Evolutionary conservation across 805 yeast species (phyloP).

Genomic region (Teunomyces tritomae): DNA sequence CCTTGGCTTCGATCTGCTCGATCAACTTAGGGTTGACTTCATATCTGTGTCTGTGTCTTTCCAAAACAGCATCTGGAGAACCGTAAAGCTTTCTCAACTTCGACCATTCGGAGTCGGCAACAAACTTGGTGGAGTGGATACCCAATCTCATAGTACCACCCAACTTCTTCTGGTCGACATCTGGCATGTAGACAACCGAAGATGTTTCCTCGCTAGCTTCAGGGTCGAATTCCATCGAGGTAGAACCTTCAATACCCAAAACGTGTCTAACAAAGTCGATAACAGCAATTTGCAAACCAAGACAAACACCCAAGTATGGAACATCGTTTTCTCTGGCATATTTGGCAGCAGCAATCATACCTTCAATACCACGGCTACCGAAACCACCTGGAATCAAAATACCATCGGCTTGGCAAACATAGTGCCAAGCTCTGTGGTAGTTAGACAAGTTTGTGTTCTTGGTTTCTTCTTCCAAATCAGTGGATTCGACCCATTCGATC

Average conservation of each 20-base stretch:
- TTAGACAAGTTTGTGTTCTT: slow-evolving; percentile 63
- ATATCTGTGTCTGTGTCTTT: slow-evolving; percentile 98
- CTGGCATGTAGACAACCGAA: slow-evolving; percentile 96
- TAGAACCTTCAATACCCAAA: slow-evolving; percentile 63
- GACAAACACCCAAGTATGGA: slow-evolving; percentile 95
- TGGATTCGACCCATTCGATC: slow-evolving; percentile 94
- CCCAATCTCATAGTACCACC: slow-evolving; percentile 99
- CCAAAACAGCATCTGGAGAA: slow-evolving; percentile 62
- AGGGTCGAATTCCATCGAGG: slow-evolving; percentile 79
- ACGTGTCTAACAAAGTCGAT: slow-evolving; percentile 87
- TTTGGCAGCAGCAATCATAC: slow-evolving; percentile 94
- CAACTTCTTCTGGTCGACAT: slow-evolving; percentile 88
- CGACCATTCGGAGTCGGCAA: slow-evolving; percentile 61
- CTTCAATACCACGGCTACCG: slow-evolving; percentile 96
- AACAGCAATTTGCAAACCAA: slow-evolving; percentile 96
- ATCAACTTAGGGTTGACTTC: slow-evolving; percentile 90
- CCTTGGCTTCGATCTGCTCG: slow-evolving; percentile 65
- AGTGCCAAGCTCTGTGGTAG: slow-evolving; percentile 95
- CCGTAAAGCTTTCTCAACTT: slow-evolving; percentile 78
- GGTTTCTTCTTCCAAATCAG: slow-evolving; percentile 77
- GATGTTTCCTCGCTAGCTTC: slow-evolving; percentile 60
- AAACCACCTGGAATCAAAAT: slow-evolving; percentile 98
- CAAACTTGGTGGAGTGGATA: slow-evolving; percentile 83
- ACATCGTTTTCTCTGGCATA: slow-evolving; percentile 96
- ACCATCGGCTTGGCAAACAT: slow-evolving; percentile 91